Conservation (phyloP, 306 rosid genomes). For the Malus asiatica region DNA sequence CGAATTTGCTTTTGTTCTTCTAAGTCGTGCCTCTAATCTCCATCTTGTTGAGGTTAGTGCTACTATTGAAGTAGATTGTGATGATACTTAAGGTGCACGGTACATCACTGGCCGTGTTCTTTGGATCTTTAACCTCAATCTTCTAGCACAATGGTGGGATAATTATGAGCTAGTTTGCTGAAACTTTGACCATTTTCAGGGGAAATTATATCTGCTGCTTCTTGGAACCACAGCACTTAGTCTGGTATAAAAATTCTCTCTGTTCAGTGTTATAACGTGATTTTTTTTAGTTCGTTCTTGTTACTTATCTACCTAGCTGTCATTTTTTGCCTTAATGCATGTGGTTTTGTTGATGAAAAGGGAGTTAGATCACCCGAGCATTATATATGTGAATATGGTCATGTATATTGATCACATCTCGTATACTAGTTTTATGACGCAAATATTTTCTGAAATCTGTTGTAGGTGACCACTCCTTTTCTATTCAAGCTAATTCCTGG, state of each 20-base stretch:
- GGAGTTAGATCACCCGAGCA: not conserved
- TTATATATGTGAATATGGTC: no score
- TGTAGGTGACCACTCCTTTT: constrained; percentile 89
- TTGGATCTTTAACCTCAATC: not conserved
- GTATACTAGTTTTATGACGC: not conserved
- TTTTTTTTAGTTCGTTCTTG: not conserved
- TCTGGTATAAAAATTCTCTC: constrained; percentile 29
- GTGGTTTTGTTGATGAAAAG: not conserved
- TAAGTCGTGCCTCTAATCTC: constrained; percentile 96
- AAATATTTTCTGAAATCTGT: not conserved
- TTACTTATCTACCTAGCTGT: not conserved
- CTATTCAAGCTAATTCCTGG: constrained; percentile 96
- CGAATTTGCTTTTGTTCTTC: constrained; percentile 96
- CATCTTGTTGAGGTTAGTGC: constrained; percentile 87
- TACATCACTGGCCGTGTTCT: not conserved
- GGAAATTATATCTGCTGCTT: constrained; percentile 48
- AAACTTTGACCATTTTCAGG: constrained; percentile 31
- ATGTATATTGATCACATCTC: not conserved
- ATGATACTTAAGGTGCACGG: not conserved
- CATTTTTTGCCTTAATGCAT: not conserved
- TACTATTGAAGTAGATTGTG: not conserved
- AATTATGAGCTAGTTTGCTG: not conserved
- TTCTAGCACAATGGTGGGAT: not conserved
- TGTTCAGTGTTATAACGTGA: not conserved
- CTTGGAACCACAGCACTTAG: constrained; percentile 61